These are phyloP conservation scores for Puccinia novopanici DNA, from an alignment of 1,284 basidiomycete species.

Conservation along the genomic window DNA sequence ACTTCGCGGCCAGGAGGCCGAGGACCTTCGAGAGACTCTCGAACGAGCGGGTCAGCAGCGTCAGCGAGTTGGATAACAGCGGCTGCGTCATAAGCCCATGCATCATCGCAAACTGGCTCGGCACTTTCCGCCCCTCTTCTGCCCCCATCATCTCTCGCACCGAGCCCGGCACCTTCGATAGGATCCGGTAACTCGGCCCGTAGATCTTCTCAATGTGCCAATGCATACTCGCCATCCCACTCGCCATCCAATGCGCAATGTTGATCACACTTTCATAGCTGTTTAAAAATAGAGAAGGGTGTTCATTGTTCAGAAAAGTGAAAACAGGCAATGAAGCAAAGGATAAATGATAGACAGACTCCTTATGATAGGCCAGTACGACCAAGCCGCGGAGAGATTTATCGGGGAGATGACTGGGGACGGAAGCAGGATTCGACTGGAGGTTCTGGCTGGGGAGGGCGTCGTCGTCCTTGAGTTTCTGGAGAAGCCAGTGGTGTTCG, in stretches of 20 bases:
- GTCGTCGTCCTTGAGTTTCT: conserved; percentile 10
- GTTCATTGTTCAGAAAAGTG: not conserved
- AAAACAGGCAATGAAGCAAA: not conserved
- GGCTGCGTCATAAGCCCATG: conserved; percentile 8
- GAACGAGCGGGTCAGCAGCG: conserved; percentile 9
- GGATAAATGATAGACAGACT: conserved; percentile 23
- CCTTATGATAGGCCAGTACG: conserved; percentile 31
- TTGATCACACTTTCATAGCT: conserved; percentile 45
- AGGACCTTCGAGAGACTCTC: conserved; percentile 26
- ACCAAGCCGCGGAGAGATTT: conserved; percentile 28
- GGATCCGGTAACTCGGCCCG: conserved; percentile 21
- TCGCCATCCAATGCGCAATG: conserved; percentile 31
- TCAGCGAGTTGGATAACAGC: not conserved
- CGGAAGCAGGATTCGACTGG: not conserved
- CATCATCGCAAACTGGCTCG: conserved; percentile 27
- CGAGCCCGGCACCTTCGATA: conserved; percentile 24
- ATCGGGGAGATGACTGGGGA: not conserved
- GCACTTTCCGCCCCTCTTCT: not conserved
- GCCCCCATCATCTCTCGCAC: conserved; percentile 7
- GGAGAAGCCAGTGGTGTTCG: conserved; percentile 33
- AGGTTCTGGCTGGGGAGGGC: not conserved
- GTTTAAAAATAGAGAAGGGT: not conserved
- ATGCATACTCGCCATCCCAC: conserved; percentile 21
- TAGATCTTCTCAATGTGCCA: conserved; percentile 29
- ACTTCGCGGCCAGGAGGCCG: conserved; percentile 14